Evolutionary conservation across 371 early-diverging fungal species (phyloP).

Genomic region (Mortierella sp.): DNA sequence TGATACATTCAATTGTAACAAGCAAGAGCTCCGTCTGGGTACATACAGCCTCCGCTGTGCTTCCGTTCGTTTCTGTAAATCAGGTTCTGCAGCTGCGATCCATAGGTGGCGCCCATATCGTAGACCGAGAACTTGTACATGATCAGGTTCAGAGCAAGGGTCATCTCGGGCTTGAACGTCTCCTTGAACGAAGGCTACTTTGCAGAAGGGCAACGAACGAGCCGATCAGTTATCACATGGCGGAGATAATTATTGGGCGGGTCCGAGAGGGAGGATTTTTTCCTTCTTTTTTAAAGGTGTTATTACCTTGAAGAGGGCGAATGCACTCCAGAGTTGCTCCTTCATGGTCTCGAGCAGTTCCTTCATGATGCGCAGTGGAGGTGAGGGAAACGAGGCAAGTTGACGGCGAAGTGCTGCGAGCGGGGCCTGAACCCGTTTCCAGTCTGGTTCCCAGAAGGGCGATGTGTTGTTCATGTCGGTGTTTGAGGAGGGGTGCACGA

Average conservation of each 20-base stretch:
- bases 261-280: neutral
- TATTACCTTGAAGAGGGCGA: conserved; percentile 74
- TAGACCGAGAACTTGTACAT: conserved; percentile 77
- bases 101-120: conserved; percentile 76
- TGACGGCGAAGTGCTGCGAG: conserved; percentile 67
- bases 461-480: conserved; percentile 60
- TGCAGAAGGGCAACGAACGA: neutral
- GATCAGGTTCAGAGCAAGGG: conserved; percentile 67
- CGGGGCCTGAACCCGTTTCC: conserved; percentile 71
- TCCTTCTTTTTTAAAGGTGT: neutral
- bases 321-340: conserved; percentile 79
- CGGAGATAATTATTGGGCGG: conserved; percentile 17
- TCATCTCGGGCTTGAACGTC: conserved; percentile 73
- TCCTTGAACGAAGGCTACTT: conserved; percentile 70
- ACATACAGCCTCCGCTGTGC: conserved; percentile 75
- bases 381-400: conserved; percentile 67
- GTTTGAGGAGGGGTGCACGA: conserved; percentile 17
- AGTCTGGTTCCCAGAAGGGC: conserved; percentile 69
- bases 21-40: neutral
- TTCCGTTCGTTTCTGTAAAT: conserved; percentile 81
- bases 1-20: neutral
- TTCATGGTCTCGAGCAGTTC: conserved; percentile 84
- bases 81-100: conserved; percentile 79
- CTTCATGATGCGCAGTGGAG: conserved; percentile 79
- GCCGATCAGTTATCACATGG: conserved; percentile 27